These are phyloP conservation scores for Panicum virgatum DNA, from an alignment of 202 grass and related monocot genomes.

Conservation along the genomic window DNA sequence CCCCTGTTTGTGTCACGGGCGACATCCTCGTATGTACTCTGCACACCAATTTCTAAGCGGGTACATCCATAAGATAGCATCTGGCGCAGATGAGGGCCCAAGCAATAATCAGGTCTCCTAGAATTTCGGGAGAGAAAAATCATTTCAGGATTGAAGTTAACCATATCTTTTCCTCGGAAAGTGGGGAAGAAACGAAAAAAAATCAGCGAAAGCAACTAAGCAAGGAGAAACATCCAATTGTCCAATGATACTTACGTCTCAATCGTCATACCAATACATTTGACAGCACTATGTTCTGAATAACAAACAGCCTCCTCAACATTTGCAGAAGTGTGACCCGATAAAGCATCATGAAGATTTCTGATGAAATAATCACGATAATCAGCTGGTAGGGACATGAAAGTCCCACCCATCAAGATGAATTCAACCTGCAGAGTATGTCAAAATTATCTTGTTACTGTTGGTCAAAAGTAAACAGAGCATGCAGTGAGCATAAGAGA, in stretches of 20 bases:
- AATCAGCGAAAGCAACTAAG: not conserved
- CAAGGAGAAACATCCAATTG: not conserved
- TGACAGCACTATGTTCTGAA: constrained; percentile 89
- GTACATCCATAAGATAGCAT: constrained; percentile 97
- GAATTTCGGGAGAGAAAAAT: constrained; percentile 26
- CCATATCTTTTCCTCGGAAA: constrained; percentile 8
- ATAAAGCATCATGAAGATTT: constrained; percentile 99
- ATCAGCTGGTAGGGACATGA: constrained; percentile 90
- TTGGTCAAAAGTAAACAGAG: not conserved
- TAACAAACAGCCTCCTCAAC: constrained; percentile 97
- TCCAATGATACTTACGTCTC: constrained; percentile 68
- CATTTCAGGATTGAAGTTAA: constrained; percentile 22
- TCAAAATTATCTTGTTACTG: constrained; percentile 31
- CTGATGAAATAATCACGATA: constrained; percentile 98
- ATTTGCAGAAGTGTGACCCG: constrained; percentile 88
- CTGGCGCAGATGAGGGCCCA: constrained; percentile 87
- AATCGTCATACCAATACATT: constrained; percentile 99
- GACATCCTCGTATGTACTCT: constrained; percentile 98
- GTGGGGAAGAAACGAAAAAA: not conserved
- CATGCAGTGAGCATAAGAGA: not conserved
- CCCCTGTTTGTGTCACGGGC: constrained; percentile 95
- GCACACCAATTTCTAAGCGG: constrained; percentile 96
- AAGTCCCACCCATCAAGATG: constrained; percentile 98
- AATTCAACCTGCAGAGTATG: constrained; percentile 75
- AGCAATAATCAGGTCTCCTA: constrained; percentile 99